phyloP scores from a whole-genome alignment of 306 rosid species.

The Neltuma alba region DNA sequence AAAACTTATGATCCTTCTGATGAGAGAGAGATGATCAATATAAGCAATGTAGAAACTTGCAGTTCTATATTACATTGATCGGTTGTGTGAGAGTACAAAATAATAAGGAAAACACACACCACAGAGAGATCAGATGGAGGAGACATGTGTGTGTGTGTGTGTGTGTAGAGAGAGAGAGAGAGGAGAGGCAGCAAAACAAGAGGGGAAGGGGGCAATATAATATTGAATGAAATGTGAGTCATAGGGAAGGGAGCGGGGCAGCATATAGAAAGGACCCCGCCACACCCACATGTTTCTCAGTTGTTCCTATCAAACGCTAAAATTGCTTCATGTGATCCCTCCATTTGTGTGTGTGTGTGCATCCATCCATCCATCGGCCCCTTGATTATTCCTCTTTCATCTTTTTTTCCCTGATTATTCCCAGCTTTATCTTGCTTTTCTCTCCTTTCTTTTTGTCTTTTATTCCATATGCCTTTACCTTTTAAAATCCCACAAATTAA shows the following conservation, averaged over 20 bases:
- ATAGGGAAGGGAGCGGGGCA: not conserved
- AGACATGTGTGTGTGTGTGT: too few relatives aligned
- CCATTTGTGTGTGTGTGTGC: not conserved
- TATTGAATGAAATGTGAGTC: too few relatives aligned
- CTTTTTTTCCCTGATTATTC: not conserved
- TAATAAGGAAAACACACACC: too few relatives aligned
- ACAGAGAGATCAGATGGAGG: too few relatives aligned
- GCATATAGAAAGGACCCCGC: not conserved
- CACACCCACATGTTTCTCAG: not conserved
- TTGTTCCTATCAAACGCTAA: conserved; percentile 18
- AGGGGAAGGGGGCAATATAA: too few relatives aligned
- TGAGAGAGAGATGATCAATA: not conserved
- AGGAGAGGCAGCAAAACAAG: not conserved
- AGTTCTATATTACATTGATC: not conserved
- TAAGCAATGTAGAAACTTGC: not conserved
- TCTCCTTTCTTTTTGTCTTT: not conserved
- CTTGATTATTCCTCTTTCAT: not conserved
- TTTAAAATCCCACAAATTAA: not conserved
- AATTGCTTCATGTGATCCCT: conserved; percentile 5
- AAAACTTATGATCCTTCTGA: too few relatives aligned
- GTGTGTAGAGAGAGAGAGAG: too few relatives aligned
- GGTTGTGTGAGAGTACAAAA: too few relatives aligned
- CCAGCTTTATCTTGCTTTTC: not conserved
- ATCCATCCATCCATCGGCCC: not conserved
- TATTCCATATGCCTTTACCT: not conserved